A percentile compares a stretch with the other conserved stretches of the same genome.
phyloP scores from a whole-genome alignment of 495 filamentous ascomycete genomes.

The Hypoxylon lienhwacheense region DNA sequence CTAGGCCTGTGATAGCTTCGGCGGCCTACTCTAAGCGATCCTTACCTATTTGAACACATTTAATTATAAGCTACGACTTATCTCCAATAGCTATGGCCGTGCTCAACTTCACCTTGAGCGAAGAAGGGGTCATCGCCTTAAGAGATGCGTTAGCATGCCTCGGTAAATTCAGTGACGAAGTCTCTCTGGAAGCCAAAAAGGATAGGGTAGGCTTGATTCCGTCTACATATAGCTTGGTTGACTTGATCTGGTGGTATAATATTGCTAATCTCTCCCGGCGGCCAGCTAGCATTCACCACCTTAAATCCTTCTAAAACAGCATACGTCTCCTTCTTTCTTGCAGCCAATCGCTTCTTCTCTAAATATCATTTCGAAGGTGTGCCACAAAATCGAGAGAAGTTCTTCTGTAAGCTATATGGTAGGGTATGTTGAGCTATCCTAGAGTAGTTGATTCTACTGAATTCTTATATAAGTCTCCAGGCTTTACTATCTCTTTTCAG shows the following conservation, averaged over 20 bases:
- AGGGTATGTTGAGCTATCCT: constrained; percentile 38
- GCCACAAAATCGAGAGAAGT: constrained; percentile 50
- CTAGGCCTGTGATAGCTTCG: no score
- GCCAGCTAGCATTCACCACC: constrained; percentile 77
- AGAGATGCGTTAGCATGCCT: constrained; percentile 87
- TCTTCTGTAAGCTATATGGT: constrained; percentile 52
- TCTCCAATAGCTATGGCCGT: constrained; percentile 57
- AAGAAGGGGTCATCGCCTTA: constrained; percentile 69
- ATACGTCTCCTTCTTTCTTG: constrained; percentile 79
- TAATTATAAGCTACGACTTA: not conserved
- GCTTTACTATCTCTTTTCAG: constrained; percentile 51
- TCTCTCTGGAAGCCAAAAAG: constrained; percentile 79
- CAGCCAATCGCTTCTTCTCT: constrained; percentile 76
- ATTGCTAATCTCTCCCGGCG: constrained; percentile 1
- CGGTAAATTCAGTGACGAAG: constrained; percentile 87
- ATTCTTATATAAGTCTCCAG: constrained; percentile 34
- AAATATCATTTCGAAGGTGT: constrained; percentile 65
- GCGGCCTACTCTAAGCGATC: not conserved
- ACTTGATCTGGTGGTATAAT: not conserved
- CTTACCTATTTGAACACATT: not conserved
- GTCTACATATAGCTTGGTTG: no score
- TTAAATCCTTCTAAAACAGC: constrained; percentile 93
- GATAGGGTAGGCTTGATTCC: constrained; percentile 60
- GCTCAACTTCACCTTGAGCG: constrained; percentile 77
- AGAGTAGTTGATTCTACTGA: not conserved